phyloP scores from a whole-genome alignment of 176 grass and related monocot species.

The Oryza officinalis region DNA sequence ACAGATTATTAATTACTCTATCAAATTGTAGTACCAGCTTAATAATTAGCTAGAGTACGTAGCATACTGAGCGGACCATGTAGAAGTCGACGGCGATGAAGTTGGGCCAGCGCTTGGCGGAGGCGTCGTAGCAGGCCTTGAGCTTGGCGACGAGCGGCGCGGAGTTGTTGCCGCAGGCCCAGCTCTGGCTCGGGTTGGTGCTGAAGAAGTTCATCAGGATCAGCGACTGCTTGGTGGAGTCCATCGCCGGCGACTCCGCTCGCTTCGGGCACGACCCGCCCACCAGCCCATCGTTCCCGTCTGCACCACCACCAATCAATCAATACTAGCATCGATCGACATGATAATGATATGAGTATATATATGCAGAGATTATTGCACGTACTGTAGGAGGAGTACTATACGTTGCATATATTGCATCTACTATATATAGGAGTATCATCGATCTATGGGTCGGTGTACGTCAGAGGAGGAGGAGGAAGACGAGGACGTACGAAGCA shows the following conservation, averaged over 20 bases:
- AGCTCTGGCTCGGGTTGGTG: slow-evolving; percentile 47
- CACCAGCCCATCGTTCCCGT: slow-evolving; percentile 57
- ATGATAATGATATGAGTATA: no score
- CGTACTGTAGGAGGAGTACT: no score
- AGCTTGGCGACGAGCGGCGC: slow-evolving; percentile 51
- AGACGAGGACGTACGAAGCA: background rate
- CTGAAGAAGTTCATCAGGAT: slow-evolving; percentile 87
- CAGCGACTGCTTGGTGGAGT: slow-evolving; percentile 53
- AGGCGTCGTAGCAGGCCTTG: slow-evolving; percentile 42
- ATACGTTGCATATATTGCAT: no score
- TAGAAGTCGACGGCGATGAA: slow-evolving; percentile 75
- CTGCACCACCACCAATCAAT: slow-evolving; percentile 35
- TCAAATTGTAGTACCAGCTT: no score
- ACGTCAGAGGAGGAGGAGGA: background rate
- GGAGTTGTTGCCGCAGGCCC: slow-evolving; percentile 66
- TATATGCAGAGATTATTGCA: no score
- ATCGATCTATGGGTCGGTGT: no score
- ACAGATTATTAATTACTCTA: no score
- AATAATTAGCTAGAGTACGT: no score
- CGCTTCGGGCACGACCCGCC: slow-evolving; percentile 39
- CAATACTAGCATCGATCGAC: no score
- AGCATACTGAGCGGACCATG: slow-evolving; percentile 29
- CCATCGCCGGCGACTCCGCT: slow-evolving; percentile 61
- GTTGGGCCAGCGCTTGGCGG: slow-evolving; percentile 55
- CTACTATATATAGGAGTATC: no score